phyloP scores from a whole-genome alignment of 371 early-diverging fungal species.

The Amoeboaphelidium protococcarum region DNA sequence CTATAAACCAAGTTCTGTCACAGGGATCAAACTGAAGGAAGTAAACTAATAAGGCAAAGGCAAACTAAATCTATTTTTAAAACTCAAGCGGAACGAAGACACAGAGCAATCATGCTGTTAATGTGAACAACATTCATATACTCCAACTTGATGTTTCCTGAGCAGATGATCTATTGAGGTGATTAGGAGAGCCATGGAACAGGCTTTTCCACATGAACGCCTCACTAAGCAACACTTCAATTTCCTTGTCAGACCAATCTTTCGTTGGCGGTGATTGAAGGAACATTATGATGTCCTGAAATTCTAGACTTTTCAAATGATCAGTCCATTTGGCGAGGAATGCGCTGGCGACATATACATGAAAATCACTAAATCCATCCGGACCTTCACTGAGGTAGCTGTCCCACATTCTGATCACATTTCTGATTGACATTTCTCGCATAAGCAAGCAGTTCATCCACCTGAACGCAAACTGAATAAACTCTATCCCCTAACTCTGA shows the following conservation, averaged over 20 bases:
- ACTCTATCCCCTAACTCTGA: constrained; percentile 61
- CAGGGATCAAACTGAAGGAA: too few species aligned
- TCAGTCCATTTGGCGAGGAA: constrained; percentile 81
- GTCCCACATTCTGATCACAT: constrained; percentile 92
- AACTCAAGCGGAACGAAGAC: too few species aligned
- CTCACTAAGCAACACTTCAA: constrained; percentile 70
- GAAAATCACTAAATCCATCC: constrained; percentile 78
- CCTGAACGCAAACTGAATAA: constrained; percentile 92
- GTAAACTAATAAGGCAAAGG: too few species aligned
- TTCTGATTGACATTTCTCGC: constrained; percentile 65
- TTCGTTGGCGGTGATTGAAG: constrained; percentile 69
- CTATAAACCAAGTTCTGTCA: too few species aligned
- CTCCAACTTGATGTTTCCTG: too few species aligned
- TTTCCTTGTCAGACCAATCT: constrained; percentile 65
- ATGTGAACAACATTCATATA: too few species aligned
- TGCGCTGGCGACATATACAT: constrained; percentile 89
- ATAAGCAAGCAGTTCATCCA: constrained; percentile 98
- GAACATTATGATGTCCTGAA: constrained; percentile 79
- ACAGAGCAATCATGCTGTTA: too few species aligned
- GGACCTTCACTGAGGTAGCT: constrained; percentile 73
- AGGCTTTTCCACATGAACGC: constrained; percentile 86
- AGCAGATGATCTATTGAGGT: too few species aligned
- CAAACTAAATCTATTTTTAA: too few species aligned
- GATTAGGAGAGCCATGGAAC: constrained; percentile 62
- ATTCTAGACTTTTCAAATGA: constrained; percentile 55